Base-by-base conservation (phyloP, 2,329 filamentous ascomycete species). In the Aspergillus thermomutatus region DNA sequence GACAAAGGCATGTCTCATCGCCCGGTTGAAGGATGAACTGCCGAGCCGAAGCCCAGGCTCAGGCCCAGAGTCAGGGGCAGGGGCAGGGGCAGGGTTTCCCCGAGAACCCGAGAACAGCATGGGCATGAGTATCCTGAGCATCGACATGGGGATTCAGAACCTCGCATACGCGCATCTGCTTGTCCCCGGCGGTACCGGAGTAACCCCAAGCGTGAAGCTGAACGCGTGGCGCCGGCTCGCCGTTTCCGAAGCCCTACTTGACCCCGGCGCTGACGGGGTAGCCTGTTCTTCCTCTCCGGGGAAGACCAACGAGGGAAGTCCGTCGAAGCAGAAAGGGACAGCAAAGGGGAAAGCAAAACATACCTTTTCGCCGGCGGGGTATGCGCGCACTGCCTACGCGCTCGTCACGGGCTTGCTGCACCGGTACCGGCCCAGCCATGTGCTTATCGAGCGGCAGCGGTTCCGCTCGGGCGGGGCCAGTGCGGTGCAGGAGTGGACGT, bases 111-210 rank as follows among this genome's bases (percentile, higher is more conserved):
- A n/a, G n/a, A n/a, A n/a, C n/a, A n/a, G n/a, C n/a, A n/a, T n/a
- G n/a, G n/a, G n/a, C n/a, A n/a, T n/a, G 63, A 80, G 86, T 46
- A 80, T 94, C 25, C 72, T 94, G 34, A 92, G 89, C 69, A 88
- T 95, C 60, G 91, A 95, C 71, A 88, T 94, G 84, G 91, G 91
- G 3, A 89, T 95, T 62, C 85, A 85, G 46, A 95, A 95, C 69
- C 78, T 95, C 3, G 90, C 90, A 1, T 91, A 86, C 69, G 89
- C 88, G 61, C 80, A 90, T 59, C 72, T 90, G 31, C 66, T 75
- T 19, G 67, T 82, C 52, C 57, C 67, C 56, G 57, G n/a, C n/a
- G n/a, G n/a, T n/a, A n/a, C n/a, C n/a, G n/a, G n/a, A n/a, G n/a
- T n/a, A n/a, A n/a, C n/a, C n/a, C 10, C 10, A 10, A 10, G 10